phyloP scores from a whole-genome alignment of 805 yeast genomes.

The Ogataea thermomethanolica region DNA sequence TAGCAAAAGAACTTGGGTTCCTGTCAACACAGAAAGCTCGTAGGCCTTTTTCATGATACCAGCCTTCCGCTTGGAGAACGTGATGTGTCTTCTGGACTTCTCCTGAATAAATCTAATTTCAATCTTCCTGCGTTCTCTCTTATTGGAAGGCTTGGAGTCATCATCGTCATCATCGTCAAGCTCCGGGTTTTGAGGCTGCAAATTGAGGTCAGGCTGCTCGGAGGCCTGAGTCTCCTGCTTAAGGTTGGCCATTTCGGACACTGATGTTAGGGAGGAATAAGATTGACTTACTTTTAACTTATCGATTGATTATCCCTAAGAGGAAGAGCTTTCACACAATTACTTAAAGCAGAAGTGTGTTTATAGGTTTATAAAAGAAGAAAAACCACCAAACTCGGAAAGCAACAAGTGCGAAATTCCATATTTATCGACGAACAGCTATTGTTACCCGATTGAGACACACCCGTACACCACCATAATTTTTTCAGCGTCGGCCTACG shows the following conservation, averaged over 20 bases:
- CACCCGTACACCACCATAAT: conserved; percentile 7
- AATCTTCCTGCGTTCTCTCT: conserved; percentile 75
- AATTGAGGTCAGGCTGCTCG: conserved; percentile 19
- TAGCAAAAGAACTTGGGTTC: conserved; percentile 90
- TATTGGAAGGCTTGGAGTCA: conserved; percentile 43
- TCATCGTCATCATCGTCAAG: conserved; percentile 54
- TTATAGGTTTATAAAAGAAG: conserved; percentile 13
- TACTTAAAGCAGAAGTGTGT: conserved; percentile 19
- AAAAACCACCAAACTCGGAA: conserved; percentile 22
- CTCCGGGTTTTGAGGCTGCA: conserved; percentile 27
- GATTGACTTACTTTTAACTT: conserved; percentile 15
- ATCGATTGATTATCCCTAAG: conserved; percentile 15
- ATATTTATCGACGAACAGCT: conserved; percentile 14
- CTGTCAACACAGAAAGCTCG: conserved; percentile 92
- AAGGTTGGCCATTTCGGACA: conserved; percentile 25
- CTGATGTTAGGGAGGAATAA: conserved; percentile 12
- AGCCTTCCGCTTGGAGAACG: conserved; percentile 96
- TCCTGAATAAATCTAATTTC: conserved; percentile 97
- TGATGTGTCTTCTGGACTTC: conserved; percentile 95
- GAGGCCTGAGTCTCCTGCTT: conserved; percentile 25
- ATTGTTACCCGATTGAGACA: conserved; percentile 3
- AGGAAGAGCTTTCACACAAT: conserved; percentile 14
- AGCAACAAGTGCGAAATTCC: conserved; percentile 17
- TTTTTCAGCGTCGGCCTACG: too few relatives aligned
- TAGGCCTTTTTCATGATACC: conserved; percentile 99